These are phyloP conservation scores for Exsudoporus frostii DNA, from an alignment of 768 basidiomycete genomes.

Conservation along the genomic window DNA sequence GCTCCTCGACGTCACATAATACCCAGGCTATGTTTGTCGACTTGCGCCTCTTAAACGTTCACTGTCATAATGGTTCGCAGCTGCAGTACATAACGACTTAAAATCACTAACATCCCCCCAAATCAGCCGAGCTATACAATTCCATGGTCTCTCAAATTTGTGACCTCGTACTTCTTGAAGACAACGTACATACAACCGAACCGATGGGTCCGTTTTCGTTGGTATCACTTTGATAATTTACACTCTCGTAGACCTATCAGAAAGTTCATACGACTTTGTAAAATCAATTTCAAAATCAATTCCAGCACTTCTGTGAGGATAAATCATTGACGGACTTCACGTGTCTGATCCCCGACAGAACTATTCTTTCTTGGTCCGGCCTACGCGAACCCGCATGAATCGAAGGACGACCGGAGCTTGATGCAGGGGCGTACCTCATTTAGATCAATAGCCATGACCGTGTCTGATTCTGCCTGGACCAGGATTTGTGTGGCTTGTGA, in stretches of 20 bases:
- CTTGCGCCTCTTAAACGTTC: too few species aligned
- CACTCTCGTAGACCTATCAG: neutral
- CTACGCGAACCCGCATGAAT: neutral
- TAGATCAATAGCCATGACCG: neutral
- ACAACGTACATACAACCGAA: neutral
- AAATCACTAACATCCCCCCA: too few species aligned
- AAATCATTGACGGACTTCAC: neutral
- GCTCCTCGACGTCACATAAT: too few species aligned
- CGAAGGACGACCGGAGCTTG: neutral
- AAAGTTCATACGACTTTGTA: neutral
- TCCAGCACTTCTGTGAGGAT: neutral
- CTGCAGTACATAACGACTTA: too few species aligned
- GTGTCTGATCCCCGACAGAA: neutral
- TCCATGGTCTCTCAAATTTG: too few species aligned
- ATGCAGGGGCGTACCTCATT: neutral
- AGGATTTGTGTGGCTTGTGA: neutral
- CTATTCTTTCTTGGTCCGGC: neutral
- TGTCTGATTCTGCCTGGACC: too few species aligned
- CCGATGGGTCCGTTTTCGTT: neutral
- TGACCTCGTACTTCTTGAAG: neutral
- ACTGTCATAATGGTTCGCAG: too few species aligned
- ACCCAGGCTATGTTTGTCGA: too few species aligned
- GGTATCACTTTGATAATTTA: neutral
- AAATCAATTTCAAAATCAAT: neutral
- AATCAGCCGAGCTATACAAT: too few species aligned